Percentiles rank a stretch among this genome's conserved stretches.
Evolutionary conservation across 805 yeast species (phyloP).

Genomic region (Wickerhamiella azyma): DNA sequence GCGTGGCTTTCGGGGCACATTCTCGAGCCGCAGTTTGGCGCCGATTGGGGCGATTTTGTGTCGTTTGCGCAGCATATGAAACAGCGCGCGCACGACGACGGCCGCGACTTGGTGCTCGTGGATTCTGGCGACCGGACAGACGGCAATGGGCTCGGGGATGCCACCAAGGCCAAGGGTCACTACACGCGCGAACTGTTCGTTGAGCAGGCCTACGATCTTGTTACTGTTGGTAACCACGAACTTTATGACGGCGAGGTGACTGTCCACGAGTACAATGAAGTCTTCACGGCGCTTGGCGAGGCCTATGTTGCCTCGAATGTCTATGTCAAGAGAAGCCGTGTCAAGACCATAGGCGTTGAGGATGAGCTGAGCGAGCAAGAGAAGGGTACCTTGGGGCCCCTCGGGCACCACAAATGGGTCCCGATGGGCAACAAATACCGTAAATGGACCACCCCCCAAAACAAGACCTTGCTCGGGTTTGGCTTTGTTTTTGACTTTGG

Average conservation of each 20-base stretch:
- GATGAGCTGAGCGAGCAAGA: too few relatives aligned
- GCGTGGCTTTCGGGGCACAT: conserved; percentile 89
- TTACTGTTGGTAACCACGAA: conserved; percentile 86
- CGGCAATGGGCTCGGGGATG: conserved; percentile 75
- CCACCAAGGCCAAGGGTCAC: conserved; percentile 54
- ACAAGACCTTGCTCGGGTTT: conserved; percentile 43
- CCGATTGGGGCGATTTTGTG: conserved; percentile 88
- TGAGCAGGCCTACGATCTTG: conserved; percentile 50
- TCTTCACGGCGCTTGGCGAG: conserved; percentile 38
- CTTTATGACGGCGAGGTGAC: conserved; percentile 56
- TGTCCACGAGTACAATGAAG: conserved; percentile 41
- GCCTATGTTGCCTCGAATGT: conserved; percentile 40
- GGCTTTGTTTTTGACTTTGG: conserved; percentile 70
- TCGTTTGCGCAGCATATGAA: conserved; percentile 47
- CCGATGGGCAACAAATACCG: conserved; percentile 58
- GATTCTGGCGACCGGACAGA: conserved; percentile 91
- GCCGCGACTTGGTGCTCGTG: conserved; percentile 52
- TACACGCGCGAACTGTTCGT: conserved; percentile 48
- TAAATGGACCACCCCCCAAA: conserved; percentile 46
- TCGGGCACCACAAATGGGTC: conserved; percentile 28
- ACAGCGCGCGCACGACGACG: conserved; percentile 29
- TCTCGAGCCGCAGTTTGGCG: conserved; percentile 42
- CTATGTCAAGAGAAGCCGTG: conserved; percentile 21
- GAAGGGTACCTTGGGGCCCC: too few relatives aligned
- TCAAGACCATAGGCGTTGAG: conserved; percentile 15